Evolutionary conservation across 192 early-diverging fungal species (phyloP).

Genomic region (Lobulomyces angularis): DNA sequence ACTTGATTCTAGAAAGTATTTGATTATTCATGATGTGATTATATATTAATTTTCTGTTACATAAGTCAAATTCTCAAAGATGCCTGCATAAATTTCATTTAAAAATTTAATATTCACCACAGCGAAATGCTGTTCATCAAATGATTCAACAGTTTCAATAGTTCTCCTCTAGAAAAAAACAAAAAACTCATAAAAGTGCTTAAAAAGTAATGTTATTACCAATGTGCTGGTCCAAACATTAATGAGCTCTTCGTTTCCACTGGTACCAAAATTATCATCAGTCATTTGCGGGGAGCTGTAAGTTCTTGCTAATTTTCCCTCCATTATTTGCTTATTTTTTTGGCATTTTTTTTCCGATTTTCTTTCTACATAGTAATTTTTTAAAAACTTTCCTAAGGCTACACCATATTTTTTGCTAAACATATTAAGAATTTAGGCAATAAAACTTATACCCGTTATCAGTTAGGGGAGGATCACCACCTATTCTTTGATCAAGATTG

Average conservation of each 20-base stretch:
- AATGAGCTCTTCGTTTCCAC: slow-evolving; percentile 10
- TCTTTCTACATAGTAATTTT: background rate
- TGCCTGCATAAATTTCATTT: slow-evolving; percentile 90
- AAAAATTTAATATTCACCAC: slow-evolving; percentile 57
- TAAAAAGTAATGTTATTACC: too few relatives aligned
- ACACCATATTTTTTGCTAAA: slow-evolving; percentile 50
- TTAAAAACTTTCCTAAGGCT: slow-evolving; percentile 70
- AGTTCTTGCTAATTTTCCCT: slow-evolving; percentile 1
- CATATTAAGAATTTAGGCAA: too few relatives aligned
- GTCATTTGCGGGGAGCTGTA: slow-evolving; percentile 17
- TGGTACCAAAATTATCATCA: slow-evolving; percentile 3
- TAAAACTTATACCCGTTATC: too few relatives aligned
- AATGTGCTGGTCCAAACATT: slow-evolving; percentile 83
- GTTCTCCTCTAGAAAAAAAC: too few relatives aligned
- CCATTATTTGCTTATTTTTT: background rate
- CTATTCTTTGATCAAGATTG: slow-evolving; percentile 73
- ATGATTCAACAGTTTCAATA: slow-evolving; percentile 68
- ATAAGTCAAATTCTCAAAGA: slow-evolving; percentile 38
- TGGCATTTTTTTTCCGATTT: slow-evolving; percentile 28
- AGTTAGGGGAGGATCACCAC: slow-evolving; percentile 75
- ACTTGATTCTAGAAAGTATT: too few relatives aligned
- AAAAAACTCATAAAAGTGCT: too few relatives aligned
- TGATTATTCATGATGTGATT: background rate
- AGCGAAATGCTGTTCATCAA: slow-evolving; percentile 63
- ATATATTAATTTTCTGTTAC: too few relatives aligned